Evolutionary conservation across 495 filamentous ascomycete genomes (phyloP).

Genomic region (Penicillium verhagenii): DNA sequence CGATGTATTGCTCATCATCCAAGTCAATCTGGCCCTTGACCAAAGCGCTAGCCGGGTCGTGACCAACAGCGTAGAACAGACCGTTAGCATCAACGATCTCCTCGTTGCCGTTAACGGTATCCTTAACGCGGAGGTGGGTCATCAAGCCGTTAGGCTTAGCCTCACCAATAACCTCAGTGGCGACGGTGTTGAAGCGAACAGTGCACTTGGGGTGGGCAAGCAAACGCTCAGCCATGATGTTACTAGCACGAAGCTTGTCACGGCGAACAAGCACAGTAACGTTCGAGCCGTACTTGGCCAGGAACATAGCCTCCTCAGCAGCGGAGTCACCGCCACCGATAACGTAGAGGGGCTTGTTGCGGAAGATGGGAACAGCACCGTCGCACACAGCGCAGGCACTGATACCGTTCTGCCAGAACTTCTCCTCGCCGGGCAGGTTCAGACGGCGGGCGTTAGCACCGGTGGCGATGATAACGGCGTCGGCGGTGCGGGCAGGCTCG

Average conservation of each 20-base stretch:
- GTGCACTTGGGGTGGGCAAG: slow-evolving; percentile 82
- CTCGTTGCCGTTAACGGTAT: slow-evolving; percentile 72
- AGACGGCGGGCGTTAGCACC: slow-evolving; percentile 87
- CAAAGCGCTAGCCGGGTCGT: slow-evolving; percentile 86
- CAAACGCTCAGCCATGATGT: slow-evolving; percentile 87
- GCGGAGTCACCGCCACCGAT: slow-evolving; percentile 97
- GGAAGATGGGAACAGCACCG: slow-evolving; percentile 95
- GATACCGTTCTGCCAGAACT: slow-evolving; percentile 96
- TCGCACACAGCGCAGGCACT: slow-evolving; percentile 97
- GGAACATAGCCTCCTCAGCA: slow-evolving; percentile 94
- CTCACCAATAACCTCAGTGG: slow-evolving; percentile 79
- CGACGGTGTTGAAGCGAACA: slow-evolving; percentile 80
- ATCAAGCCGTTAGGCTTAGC: slow-evolving; percentile 72
- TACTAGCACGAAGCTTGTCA: slow-evolving; percentile 81
- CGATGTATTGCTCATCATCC: slow-evolving; percentile 84
- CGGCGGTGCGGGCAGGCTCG: slow-evolving; percentile 73
- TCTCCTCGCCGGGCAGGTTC: slow-evolving; percentile 82
- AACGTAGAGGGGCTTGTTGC: slow-evolving; percentile 90
- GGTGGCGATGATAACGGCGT: slow-evolving; percentile 90
- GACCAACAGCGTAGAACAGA: slow-evolving; percentile 95
- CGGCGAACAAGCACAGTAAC: slow-evolving; percentile 90
- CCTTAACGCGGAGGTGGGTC: slow-evolving; percentile 77
- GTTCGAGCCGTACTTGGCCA: slow-evolving; percentile 94
- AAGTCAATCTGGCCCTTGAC: slow-evolving; percentile 85
- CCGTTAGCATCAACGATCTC: slow-evolving; percentile 86